Base-by-base conservation (phyloP, 495 filamentous ascomycete species). In the Pyrenula massariospora region DNA sequence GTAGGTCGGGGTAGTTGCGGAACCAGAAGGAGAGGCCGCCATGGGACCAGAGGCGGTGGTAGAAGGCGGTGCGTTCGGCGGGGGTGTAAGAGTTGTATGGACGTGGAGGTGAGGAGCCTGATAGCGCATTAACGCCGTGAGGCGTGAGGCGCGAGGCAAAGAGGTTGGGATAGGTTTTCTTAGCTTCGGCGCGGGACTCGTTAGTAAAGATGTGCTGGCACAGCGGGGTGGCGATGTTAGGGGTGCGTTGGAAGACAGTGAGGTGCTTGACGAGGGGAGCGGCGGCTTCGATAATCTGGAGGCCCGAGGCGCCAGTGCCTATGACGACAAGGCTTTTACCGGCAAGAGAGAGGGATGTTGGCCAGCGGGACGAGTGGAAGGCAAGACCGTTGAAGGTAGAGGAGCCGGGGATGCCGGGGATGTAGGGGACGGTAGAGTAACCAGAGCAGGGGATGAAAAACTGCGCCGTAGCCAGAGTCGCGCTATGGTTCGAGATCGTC, bases 281-380 rank as follows among this genome's bases (percentile, higher is more conserved):
- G 22, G 62, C 60, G 21, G 74, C 73, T 52, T 82, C 77, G 19
- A 69, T 70, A 50, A 76, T 68, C 57, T 85, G 82, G 8, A 84
- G 73, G 12, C 77, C 81, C 22, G 82, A 86, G 2, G 84, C 83
- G 0, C 77, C 80, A 2, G 79, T 84, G 1, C 81, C 82, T 23
- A 85, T 73, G 10, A 83, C 69, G 12, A 72, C 77, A 25, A 74
- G 65, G 5, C 71, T 66, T 62, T 83, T 82, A 52, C 73, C 69
- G 48, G 65, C 66, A 25, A 82, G 31, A 42, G 31, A 42, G 57
- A 75, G 75, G 0, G 73, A 71, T 20, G 63, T 63, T 58, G 69
- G 71, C 51, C 68, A 59, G 1, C 56, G 36, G 12, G 70, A 65
- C 42, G 62, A 66, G 59, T 75, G 73, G 2, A 69, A 60, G 62